These are phyloP conservation scores for Suillus plorans DNA, from an alignment of 768 basidiomycete species.

Conservation along the genomic window DNA sequence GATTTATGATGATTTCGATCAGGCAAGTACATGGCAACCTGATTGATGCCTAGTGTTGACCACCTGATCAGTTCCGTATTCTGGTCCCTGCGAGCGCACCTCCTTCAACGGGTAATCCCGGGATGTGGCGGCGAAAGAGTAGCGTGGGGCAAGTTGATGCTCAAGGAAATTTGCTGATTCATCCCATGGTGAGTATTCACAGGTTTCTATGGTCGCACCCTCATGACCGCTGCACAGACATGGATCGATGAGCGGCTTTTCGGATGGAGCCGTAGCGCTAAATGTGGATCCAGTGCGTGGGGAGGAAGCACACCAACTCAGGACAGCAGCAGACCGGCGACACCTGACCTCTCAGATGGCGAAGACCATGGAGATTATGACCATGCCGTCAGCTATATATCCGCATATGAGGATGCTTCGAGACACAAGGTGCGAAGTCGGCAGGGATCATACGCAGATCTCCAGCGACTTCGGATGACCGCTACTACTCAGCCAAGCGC, in stretches of 20 bases:
- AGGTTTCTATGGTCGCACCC: neutral
- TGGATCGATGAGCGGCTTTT: conserved; percentile 95
- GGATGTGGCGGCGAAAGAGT: conserved; percentile 79
- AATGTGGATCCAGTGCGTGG: conserved; percentile 87
- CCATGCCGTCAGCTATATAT: conserved; percentile 72
- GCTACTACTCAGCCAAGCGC: conserved; percentile 13
- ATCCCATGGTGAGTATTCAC: conserved; percentile 70
- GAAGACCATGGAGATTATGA: conserved; percentile 92
- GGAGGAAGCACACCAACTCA: conserved; percentile 54
- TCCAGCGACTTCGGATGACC: conserved; percentile 62
- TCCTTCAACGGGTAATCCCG: conserved; percentile 71
- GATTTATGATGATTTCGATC: conserved; percentile 83
- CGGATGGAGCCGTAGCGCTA: conserved; percentile 82
- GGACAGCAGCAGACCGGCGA: conserved; percentile 61
- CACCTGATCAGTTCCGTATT: conserved; percentile 61
- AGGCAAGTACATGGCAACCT: conserved; percentile 42
- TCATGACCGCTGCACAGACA: conserved; percentile 38
- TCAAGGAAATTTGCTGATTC: conserved; percentile 79
- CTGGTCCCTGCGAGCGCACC: conserved; percentile 80
- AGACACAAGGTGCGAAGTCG: conserved; percentile 55
- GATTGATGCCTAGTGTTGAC: conserved; percentile 6
- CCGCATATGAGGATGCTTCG: conserved; percentile 45
- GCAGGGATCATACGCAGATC: conserved; percentile 77
- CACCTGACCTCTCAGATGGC: conserved; percentile 80
- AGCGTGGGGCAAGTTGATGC: conserved; percentile 82